Evolutionary conservation across 352 stramenopile species (phyloP).

Genomic region (Globisporangium spiculum): DNA sequence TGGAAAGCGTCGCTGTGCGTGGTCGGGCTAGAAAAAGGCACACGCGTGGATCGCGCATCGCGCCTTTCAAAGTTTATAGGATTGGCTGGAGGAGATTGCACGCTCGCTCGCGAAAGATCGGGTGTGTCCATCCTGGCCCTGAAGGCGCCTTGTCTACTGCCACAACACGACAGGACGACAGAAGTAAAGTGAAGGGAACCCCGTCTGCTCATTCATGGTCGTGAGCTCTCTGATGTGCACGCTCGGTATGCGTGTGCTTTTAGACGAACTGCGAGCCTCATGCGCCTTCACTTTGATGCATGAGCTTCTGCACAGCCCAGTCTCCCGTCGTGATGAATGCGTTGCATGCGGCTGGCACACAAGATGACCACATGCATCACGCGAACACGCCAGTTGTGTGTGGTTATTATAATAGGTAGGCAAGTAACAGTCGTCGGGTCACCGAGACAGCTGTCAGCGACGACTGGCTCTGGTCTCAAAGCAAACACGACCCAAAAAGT

Average conservation of each 20-base stretch:
- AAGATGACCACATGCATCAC: neutral
- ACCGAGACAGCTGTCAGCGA: neutral
- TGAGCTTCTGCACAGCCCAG: neutral
- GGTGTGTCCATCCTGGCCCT: neutral
- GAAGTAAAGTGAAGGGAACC: neutral
- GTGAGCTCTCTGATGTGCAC: too few species aligned
- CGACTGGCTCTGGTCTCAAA: neutral
- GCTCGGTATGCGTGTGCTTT: neutral
- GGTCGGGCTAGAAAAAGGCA: neutral
- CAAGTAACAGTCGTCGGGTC: neutral
- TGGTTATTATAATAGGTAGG: neutral
- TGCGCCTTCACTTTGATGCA: too few species aligned
- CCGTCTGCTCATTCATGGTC: neutral
- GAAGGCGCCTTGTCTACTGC: neutral
- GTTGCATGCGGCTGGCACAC: neutral
- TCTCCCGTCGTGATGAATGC: neutral
- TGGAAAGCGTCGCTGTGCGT: neutral
- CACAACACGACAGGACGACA: conserved; percentile 1
- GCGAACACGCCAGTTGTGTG: neutral
- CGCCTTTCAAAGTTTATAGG: neutral
- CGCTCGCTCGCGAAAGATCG: neutral
- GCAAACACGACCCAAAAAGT: neutral
- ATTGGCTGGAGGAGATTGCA: conserved; percentile 4
- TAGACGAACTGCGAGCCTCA: neutral
- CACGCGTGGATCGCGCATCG: neutral